phyloP scores from a whole-genome alignment of 2,329 filamentous ascomycete genomes.

The Colletotrichum tanaceti region DNA sequence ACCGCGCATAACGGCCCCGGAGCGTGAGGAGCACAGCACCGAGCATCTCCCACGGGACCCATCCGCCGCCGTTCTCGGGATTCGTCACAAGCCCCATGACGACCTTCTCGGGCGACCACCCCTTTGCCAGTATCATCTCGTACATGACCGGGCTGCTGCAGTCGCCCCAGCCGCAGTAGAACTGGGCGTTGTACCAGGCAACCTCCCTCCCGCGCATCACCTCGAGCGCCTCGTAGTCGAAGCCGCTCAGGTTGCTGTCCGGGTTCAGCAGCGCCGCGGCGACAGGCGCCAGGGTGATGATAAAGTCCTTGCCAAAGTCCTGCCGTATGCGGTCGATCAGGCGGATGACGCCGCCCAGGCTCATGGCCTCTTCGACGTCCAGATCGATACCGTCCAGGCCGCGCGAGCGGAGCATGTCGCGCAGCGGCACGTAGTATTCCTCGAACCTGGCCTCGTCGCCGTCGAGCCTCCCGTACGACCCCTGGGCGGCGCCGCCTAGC shows the following conservation, averaged over 20 bases:
- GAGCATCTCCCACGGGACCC: conserved; percentile 61
- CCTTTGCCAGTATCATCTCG: conserved; percentile 65
- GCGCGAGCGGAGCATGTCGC: conserved; percentile 70
- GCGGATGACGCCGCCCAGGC: conserved; percentile 72
- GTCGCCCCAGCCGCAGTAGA: conserved; percentile 90
- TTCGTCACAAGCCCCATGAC: conserved; percentile 87
- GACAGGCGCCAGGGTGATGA: conserved; percentile 85
- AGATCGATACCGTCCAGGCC: conserved; percentile 78
- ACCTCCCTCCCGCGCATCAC: conserved; percentile 73
- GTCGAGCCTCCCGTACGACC: conserved; percentile 72
- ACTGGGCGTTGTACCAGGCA: conserved; percentile 90
- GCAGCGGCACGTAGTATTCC: conserved; percentile 76
- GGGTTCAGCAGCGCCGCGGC: conserved; percentile 74
- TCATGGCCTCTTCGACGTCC: conserved; percentile 83
- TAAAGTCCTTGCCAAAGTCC: conserved; percentile 77
- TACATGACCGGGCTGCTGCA: conserved; percentile 60
- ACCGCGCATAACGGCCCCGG: conserved; percentile 67
- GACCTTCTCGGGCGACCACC: conserved; percentile 79
- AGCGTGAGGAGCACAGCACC: conserved; percentile 57
- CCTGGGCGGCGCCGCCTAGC: conserved; percentile 86
- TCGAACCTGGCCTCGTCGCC: conserved; percentile 73
- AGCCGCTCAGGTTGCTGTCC: conserved; percentile 77
- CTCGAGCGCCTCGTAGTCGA: conserved; percentile 82
- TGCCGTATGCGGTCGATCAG: conserved; percentile 74
- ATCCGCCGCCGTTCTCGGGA: conserved; percentile 74